Percentiles rank a stretch among this genome's conserved stretches.
Conservation (phyloP, 768 basidiomycete species). For the Lentinula guzmanii region DNA sequence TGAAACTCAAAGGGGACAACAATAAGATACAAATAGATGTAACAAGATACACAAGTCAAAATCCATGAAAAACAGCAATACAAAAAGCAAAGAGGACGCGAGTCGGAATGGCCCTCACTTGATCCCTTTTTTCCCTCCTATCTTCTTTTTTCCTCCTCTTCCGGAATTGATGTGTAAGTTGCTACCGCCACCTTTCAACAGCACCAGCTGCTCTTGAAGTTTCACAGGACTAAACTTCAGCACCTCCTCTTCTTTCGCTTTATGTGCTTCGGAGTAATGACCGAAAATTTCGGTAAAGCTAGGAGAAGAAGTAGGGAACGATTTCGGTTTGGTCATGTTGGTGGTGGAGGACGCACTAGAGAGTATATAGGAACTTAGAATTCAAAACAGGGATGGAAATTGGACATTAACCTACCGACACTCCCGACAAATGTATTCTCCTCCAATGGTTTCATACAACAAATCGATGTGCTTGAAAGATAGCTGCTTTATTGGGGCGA, state of each 20-base stretch:
- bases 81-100: neutral
- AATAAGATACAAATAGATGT: no score
- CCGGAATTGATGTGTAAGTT: neutral
- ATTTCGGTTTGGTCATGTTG: neutral
- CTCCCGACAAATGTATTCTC: conserved; percentile 4
- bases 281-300: neutral
- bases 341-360: neutral
- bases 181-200: neutral
- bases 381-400: neutral
- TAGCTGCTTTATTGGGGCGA: neutral
- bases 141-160: neutral
- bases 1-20: no score
- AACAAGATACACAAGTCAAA: neutral
- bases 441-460: conserved; percentile 1
- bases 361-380: neutral
- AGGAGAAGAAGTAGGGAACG: neutral
- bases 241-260: conserved; percentile 2
- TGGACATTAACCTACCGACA: neutral
- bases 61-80: neutral
- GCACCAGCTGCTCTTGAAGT: neutral
- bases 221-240: neutral
- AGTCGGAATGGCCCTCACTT: neutral
- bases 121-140: neutral
- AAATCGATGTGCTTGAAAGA: conserved; percentile 3
- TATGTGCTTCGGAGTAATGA: neutral